Percentiles rank a stretch among this genome's conserved stretches.
Conservation (phyloP, 176 grass and related monocot species). For the Musa schizocarpa region DNA sequence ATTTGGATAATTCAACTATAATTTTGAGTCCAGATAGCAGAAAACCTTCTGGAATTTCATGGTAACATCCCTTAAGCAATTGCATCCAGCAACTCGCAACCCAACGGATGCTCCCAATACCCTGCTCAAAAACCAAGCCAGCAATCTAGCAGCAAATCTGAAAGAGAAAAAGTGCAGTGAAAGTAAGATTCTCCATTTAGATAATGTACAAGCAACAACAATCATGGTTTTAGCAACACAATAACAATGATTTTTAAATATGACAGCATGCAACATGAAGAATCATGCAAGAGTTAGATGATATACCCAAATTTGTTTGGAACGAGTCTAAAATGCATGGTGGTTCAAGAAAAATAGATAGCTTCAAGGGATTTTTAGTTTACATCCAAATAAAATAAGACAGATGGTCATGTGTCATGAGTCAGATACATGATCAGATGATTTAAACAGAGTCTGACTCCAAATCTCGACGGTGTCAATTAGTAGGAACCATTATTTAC, state of each 20-base stretch:
- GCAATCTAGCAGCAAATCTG: constrained; percentile 85
- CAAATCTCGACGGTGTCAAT: no score
- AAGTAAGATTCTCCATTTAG: background rate
- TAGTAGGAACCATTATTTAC: no score
- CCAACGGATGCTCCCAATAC: constrained; percentile 64
- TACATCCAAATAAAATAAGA: background rate
- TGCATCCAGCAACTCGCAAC: constrained; percentile 92
- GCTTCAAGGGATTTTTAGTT: background rate
- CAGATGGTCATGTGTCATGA: background rate
- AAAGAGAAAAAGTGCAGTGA: background rate
- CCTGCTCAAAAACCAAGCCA: constrained; percentile 95
- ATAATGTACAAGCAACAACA: background rate
- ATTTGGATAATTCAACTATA: background rate
- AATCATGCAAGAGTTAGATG: background rate
- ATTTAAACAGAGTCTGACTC: background rate
- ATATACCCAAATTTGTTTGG: no score
- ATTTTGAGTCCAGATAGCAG: constrained; percentile 17
- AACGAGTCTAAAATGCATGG: background rate
- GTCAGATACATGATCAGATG: background rate
- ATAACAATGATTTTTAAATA: background rate
- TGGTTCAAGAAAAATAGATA: background rate
- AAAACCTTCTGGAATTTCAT: constrained; percentile 82
- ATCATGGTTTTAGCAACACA: background rate
- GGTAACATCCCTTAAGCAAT: constrained; percentile 86
- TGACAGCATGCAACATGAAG: background rate